Evolutionary conservation across 148 eudicot genomes (phyloP).

Genomic region (Beta vulgaris): DNA sequence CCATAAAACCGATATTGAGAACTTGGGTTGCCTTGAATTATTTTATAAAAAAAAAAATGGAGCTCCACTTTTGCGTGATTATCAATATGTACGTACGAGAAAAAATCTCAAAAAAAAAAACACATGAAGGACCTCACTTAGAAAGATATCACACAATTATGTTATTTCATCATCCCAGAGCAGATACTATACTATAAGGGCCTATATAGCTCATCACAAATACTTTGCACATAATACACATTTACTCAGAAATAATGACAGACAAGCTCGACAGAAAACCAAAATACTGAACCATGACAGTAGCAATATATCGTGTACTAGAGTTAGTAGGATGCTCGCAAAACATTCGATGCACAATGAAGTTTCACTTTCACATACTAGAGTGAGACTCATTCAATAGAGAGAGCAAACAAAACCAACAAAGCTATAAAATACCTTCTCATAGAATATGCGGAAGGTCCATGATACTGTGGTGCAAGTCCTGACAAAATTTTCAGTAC

Average conservation of each 20-base stretch:
- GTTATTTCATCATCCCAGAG: not conserved
- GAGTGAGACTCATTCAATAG: not conserved
- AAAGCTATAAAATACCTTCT: conserved; percentile 57
- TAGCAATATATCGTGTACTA: not conserved
- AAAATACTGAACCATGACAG: not conserved
- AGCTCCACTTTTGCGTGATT: no score
- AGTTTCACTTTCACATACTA: not conserved
- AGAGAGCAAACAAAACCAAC: not conserved
- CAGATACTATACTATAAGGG: not conserved
- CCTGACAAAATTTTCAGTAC: conserved; percentile 39
- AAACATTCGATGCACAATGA: not conserved
- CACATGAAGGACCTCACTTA: not conserved
- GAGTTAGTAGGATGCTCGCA: not conserved
- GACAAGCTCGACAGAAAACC: not conserved
- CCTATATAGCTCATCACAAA: no score
- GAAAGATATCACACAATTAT: not conserved
- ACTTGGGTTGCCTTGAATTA: no score
- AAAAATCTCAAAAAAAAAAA: no score
- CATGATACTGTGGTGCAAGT: conserved; percentile 97
- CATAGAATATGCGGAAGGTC: conserved; percentile 96
- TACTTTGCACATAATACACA: no score
- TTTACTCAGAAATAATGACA: not conserved
- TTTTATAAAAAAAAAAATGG: no score
- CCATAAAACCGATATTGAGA: no score
- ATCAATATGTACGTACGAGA: no score